phyloP scores from a whole-genome alignment of 2,329 filamentous ascomycete genomes.

The Talaromyces sp. region DNA sequence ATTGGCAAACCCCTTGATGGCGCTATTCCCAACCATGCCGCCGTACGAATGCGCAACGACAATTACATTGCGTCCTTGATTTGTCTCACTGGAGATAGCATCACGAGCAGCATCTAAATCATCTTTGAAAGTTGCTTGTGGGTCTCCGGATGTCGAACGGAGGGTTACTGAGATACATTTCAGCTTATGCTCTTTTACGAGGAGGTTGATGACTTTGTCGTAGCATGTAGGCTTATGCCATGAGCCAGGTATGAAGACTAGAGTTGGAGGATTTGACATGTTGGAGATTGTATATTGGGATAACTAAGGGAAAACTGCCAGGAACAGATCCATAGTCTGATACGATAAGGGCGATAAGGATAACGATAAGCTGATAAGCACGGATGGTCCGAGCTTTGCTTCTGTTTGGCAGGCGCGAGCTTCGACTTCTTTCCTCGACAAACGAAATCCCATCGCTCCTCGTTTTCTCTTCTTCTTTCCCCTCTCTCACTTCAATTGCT shows the following conservation, averaged over 20 bases:
- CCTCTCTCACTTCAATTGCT: no score
- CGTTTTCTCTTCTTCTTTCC: no score
- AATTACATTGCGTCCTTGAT: constrained; percentile 40
- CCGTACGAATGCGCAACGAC: constrained; percentile 49
- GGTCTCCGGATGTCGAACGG: constrained; percentile 35
- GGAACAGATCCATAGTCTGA: no score
- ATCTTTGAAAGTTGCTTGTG: constrained; percentile 36
- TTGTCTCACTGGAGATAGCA: constrained; percentile 34
- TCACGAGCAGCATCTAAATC: constrained; percentile 40
- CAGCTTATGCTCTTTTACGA: constrained; percentile 28
- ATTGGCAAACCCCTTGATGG: constrained; percentile 40
- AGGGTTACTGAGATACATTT: constrained; percentile 36
- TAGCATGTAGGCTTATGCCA: constrained; percentile 44
- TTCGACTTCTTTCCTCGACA: not conserved
- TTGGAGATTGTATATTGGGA: no score
- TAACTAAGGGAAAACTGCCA: no score
- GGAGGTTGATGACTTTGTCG: constrained; percentile 30
- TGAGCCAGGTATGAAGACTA: constrained; percentile 47
- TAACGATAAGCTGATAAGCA: not conserved
- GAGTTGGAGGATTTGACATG: constrained; percentile 23
- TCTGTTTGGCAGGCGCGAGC: not conserved
- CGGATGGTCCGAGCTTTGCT: not conserved
- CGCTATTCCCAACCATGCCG: constrained; percentile 44
- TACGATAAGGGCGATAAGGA: not conserved
- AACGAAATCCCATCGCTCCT: not conserved